Evolutionary conservation across 352 stramenopile species (phyloP).

Genomic region (Peronospora destructor): DNA sequence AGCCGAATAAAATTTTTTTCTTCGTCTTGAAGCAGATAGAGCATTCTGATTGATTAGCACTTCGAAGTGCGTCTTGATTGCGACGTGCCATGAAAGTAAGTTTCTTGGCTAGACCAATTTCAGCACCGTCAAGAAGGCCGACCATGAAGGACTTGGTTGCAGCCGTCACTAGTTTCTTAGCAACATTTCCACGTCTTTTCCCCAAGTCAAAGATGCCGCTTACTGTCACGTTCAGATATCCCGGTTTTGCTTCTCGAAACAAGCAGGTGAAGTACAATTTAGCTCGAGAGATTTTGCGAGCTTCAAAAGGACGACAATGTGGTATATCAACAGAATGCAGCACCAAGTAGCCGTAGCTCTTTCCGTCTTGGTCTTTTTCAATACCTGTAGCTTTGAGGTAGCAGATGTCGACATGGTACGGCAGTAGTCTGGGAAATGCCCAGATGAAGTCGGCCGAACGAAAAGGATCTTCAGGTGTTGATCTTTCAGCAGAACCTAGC

Average conservation of each 20-base stretch:
- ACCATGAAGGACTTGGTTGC: conserved; percentile 30
- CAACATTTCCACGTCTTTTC: conserved; percentile 18
- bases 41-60: conserved; percentile 12
- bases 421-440: conserved; percentile 18
- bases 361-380: conserved; percentile 19
- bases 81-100: conserved; percentile 32
- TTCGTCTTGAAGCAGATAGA: conserved; percentile 27
- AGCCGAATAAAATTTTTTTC: conserved; percentile 10
- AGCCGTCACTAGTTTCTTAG: conserved; percentile 18
- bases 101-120: conserved; percentile 42
- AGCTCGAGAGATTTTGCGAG: conserved; percentile 22
- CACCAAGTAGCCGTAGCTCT: conserved; percentile 41
- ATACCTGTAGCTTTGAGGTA: conserved; percentile 41
- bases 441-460: conserved; percentile 43
- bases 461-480: conserved; percentile 32
- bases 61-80: conserved; percentile 5
- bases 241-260: conserved; percentile 27
- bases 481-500: conserved; percentile 29
- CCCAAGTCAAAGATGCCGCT: conserved; percentile 36
- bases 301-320: conserved; percentile 32
- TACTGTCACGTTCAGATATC: conserved; percentile 31
- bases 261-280: conserved; percentile 32
- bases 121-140: conserved; percentile 30
- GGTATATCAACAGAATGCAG: conserved; percentile 34
- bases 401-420: conserved; percentile 35